These are phyloP conservation scores for Gentiana macrophylla DNA, from an alignment of 257 asterid genomes.

Conservation along the genomic window DNA sequence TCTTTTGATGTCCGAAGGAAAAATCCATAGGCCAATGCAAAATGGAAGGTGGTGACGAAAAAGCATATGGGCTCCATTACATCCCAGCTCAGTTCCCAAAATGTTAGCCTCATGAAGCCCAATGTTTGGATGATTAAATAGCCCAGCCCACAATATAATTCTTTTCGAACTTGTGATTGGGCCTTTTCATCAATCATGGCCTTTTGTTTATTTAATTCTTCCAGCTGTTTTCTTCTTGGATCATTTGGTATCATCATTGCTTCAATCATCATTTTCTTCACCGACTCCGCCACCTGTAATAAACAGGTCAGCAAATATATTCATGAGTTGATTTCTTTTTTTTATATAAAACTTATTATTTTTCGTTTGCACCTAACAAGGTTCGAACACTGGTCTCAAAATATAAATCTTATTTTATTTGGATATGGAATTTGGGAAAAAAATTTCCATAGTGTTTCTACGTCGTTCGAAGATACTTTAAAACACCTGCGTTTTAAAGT, in stretches of 20 bases:
- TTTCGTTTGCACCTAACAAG: too few species aligned
- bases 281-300: slow-evolving; percentile 60
- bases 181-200: slow-evolving; percentile 52
- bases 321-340: neutral
- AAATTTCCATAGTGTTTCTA: too few species aligned
- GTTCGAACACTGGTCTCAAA: too few species aligned
- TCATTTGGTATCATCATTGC: slow-evolving; percentile 57
- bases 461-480: too few species aligned
- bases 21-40: slow-evolving; percentile 51
- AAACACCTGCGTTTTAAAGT: too few species aligned
- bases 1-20: slow-evolving; percentile 39
- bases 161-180: slow-evolving; percentile 42
- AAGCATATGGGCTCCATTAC: slow-evolving; percentile 99
- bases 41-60: slow-evolving; percentile 67
- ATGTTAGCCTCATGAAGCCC: slow-evolving; percentile 89
- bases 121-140: slow-evolving; percentile 48
- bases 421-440: too few species aligned
- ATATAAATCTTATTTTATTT: too few species aligned
- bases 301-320: neutral
- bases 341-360: too few species aligned
- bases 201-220: slow-evolving; percentile 38
- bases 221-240: slow-evolving; percentile 58
- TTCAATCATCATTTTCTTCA: slow-evolving; percentile 43
- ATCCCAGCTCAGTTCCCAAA: slow-evolving; percentile 93
- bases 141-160: slow-evolving; percentile 75